Conservation (phyloP, 1,284 basidiomycete species). For the Austropuccinia psidii region DNA sequence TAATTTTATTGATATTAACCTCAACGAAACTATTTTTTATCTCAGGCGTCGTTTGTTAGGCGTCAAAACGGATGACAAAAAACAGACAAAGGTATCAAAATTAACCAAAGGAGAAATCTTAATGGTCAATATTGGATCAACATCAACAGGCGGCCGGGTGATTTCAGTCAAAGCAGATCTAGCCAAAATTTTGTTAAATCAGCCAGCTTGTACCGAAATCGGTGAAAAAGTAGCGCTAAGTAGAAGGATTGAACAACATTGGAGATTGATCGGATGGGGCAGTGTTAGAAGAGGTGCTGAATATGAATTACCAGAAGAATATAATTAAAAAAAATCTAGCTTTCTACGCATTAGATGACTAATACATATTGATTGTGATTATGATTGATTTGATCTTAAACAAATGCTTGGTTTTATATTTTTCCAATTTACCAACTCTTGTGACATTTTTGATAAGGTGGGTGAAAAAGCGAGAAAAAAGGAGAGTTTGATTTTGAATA, state of each 20-base stretch:
- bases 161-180: conserved; percentile 83
- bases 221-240: conserved; percentile 92
- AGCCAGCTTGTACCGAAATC: conserved; percentile 84
- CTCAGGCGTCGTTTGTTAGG: conserved; percentile 73
- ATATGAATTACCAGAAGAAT: conserved; percentile 2
- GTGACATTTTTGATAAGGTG: no score
- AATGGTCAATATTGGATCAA: conserved; percentile 88
- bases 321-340: neutral
- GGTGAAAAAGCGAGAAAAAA: no score
- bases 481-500: no score
- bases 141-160: conserved; percentile 85
- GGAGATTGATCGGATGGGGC: conserved; percentile 56
- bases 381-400: no score
- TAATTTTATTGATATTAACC: neutral
- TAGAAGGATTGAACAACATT: conserved; percentile 92
- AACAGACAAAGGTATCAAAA: conserved; percentile 92
- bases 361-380: no score
- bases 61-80: conserved; percentile 96
- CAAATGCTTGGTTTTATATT: no score
- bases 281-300: conserved; percentile 40
- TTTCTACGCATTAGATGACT: no score
- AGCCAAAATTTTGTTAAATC: conserved; percentile 82
- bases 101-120: conserved; percentile 86
- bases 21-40: conserved; percentile 39
- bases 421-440: no score